Percentiles rank a stretch among this genome's conserved stretches.
These are phyloP conservation scores for Tephrocybe sp. DNA, from an alignment of 768 basidiomycete genomes.

Conservation along the genomic window DNA sequence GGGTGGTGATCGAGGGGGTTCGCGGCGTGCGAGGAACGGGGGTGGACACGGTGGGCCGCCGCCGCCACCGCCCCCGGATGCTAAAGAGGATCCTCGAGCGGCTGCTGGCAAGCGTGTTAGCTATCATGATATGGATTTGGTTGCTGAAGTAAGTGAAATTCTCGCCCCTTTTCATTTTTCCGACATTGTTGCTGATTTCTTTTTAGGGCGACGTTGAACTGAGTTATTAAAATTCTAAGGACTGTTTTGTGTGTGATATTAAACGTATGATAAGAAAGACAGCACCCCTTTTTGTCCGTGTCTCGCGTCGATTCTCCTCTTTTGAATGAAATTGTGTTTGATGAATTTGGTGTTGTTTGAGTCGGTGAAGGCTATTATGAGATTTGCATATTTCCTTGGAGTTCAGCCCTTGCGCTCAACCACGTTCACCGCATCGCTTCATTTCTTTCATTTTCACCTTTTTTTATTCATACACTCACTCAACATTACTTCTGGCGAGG, in stretches of 20 bases:
- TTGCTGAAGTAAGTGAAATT: slow-evolving; percentile 58
- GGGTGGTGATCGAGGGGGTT: slow-evolving; percentile 35
- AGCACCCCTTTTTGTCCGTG: no score
- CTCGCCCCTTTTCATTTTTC: slow-evolving; percentile 8
- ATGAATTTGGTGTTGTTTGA: slow-evolving; percentile 39
- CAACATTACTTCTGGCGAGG: slow-evolving; percentile 9
- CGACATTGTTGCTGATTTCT: not conserved
- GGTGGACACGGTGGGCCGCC: slow-evolving; percentile 45
- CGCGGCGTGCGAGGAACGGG: slow-evolving; percentile 32
- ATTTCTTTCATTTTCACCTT: slow-evolving; percentile 9
- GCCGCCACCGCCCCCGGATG: slow-evolving; percentile 83
- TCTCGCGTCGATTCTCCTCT: no score
- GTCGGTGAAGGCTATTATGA: slow-evolving; percentile 12
- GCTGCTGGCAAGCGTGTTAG: slow-evolving; percentile 86
- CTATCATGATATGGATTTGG: slow-evolving; percentile 95
- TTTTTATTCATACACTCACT: not conserved
- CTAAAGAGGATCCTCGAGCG: slow-evolving; percentile 90
- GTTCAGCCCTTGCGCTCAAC: slow-evolving; percentile 6
- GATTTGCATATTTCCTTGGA: not conserved
- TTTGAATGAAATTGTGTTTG: no score
- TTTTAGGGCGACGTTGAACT: slow-evolving; percentile 60
- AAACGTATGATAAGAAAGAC: not conserved
- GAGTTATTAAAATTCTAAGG: slow-evolving; percentile 34
- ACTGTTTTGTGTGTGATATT: not conserved
- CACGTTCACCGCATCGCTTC: slow-evolving; percentile 8